These are phyloP conservation scores for Talaromyces stipitatus DNA, from an alignment of 495 filamentous ascomycete genomes.

Conservation along the genomic window DNA sequence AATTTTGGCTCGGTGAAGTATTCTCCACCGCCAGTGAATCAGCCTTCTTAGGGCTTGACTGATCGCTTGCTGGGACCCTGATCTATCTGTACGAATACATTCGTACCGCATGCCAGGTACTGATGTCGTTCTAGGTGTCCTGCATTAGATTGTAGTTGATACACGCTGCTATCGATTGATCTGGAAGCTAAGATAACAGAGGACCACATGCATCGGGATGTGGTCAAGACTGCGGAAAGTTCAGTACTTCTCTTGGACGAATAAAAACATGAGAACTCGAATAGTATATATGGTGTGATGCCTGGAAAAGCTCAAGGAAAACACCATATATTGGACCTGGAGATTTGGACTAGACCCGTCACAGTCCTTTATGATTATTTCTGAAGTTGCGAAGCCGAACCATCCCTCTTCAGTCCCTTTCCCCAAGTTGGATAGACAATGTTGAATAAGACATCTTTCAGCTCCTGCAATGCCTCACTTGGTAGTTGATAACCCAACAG, in stretches of 20 bases:
- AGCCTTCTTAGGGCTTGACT: background rate
- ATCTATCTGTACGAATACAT: too few relatives aligned
- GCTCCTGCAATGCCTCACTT: background rate
- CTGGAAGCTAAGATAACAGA: background rate
- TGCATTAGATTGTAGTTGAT: too few relatives aligned
- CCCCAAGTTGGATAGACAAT: slow-evolving; percentile 8
- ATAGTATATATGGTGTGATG: background rate
- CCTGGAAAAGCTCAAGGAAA: too few relatives aligned
- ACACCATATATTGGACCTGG: too few relatives aligned
- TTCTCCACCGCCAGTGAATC: background rate
- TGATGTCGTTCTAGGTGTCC: too few relatives aligned
- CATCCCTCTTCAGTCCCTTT: too few relatives aligned
- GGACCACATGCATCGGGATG: background rate
- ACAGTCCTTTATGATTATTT: too few relatives aligned
- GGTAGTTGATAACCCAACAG: background rate
- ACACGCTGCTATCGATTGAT: too few relatives aligned
- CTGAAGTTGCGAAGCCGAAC: too few relatives aligned
- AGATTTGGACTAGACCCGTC: too few relatives aligned
- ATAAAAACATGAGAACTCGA: background rate
- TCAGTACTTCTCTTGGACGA: background rate
- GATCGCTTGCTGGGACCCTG: background rate
- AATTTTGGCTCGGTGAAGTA: background rate
- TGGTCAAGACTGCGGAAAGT: background rate
- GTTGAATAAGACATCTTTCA: slow-evolving; percentile 4
- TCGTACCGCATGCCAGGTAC: too few relatives aligned